Percentiles rank a stretch among this genome's conserved stretches.
Conservation (phyloP, 257 asterid species). For the Mitragyna speciosa region DNA sequence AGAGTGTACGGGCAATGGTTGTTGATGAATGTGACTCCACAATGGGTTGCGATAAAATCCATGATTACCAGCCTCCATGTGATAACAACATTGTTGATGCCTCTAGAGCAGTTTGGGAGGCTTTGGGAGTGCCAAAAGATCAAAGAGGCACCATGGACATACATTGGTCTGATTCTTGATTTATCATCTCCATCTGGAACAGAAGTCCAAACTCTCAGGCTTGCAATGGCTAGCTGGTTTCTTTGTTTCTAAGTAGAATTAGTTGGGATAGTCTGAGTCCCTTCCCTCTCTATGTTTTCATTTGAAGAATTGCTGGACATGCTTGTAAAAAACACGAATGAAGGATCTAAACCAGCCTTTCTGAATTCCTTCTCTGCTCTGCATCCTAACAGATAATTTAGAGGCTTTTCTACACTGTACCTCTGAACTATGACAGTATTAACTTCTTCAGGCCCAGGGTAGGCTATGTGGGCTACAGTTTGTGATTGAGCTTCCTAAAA, state of each 20-base stretch:
- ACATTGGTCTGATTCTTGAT: neutral
- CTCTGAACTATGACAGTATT: no score
- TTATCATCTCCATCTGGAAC: neutral
- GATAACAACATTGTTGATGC: slow-evolving; percentile 41
- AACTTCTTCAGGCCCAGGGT: no score
- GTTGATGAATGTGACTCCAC: slow-evolving; percentile 54
- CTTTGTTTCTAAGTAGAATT: neutral
- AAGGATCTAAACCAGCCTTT: no score
- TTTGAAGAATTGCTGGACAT: no score
- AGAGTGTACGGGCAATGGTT: slow-evolving; percentile 43
- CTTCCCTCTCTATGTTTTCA: neutral
- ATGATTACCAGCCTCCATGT: slow-evolving; percentile 54
- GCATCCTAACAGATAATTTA: no score
- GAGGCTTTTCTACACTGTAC: no score
- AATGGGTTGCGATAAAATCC: slow-evolving; percentile 40
- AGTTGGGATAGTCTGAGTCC: neutral
- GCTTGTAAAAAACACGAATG: no score
- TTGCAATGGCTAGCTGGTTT: neutral
- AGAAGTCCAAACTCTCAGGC: neutral
- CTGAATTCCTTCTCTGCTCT: no score
- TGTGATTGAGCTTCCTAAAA: no score
- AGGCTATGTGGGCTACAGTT: no score
- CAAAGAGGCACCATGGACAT: neutral
- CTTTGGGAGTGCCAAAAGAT: slow-evolving; percentile 17
- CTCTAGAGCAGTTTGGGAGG: slow-evolving; percentile 49